Evolutionary conservation across 1,284 basidiomycete genomes (phyloP).

Genomic region (Boletus smithii): DNA sequence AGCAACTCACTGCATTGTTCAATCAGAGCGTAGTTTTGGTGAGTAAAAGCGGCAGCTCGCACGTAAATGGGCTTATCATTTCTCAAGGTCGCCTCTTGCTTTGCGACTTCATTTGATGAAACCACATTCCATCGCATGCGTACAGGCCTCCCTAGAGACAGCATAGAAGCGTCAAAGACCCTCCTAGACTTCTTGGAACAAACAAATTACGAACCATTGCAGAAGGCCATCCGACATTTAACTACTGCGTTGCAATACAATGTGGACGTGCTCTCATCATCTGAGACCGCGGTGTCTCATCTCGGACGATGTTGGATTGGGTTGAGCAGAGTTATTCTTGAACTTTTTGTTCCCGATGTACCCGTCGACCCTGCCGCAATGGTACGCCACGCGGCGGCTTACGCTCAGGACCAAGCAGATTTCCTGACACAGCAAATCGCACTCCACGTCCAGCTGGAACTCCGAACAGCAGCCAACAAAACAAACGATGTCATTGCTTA

Average conservation of each 20-base stretch:
- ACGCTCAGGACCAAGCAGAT: conserved; percentile 47
- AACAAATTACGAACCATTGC: conserved; percentile 27
- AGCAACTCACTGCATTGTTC: conserved; percentile 41
- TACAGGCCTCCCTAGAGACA: conserved; percentile 1
- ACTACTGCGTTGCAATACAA: conserved; percentile 5
- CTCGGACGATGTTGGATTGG: conserved; percentile 67
- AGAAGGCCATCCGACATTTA: conserved; percentile 23
- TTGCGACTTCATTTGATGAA: conserved; percentile 39
- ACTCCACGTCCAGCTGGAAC: conserved; percentile 60
- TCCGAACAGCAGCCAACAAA: conserved; percentile 57
- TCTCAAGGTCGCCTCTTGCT: conserved; percentile 41
- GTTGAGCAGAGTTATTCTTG: conserved; percentile 56
- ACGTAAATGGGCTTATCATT: conserved; percentile 4
- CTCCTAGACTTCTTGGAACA: conserved; percentile 21
- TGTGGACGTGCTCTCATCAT: neutral
- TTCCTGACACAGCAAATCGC: conserved; percentile 52
- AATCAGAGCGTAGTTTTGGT: conserved; percentile 42
- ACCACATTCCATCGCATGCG: conserved; percentile 24
- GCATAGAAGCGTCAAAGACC: conserved; percentile 9
- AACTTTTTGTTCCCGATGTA: conserved; percentile 81
- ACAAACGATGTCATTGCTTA: conserved; percentile 49
- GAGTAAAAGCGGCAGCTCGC: conserved; percentile 11
- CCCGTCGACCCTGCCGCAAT: conserved; percentile 87
- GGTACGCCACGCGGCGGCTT: conserved; percentile 51
- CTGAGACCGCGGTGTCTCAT: conserved; percentile 8